Base-by-base conservation (phyloP, 2,329 filamentous ascomycete genomes). In the Cladophialophora bantiana region DNA sequence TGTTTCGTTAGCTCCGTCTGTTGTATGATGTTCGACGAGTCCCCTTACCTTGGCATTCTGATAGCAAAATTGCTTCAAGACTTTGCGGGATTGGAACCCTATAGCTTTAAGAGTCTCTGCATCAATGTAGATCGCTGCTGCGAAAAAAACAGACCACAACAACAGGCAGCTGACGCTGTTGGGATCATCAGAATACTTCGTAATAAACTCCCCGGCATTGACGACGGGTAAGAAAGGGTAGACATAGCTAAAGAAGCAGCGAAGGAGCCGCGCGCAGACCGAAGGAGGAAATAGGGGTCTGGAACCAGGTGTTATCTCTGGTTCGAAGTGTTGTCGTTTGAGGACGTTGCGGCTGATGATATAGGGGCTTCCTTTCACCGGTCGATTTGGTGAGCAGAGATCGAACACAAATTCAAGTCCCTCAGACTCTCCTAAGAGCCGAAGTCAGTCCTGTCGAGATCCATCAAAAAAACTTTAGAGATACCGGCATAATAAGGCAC, bases 101-200 rank as follows among this genome's bases (percentile, higher is more conserved):
- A 71, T 78, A 70, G 59, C 73, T 75, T 68, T 65, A 52, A 70
- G 74, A 3, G 71, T 66, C 1, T 69, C 54, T 1, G 59, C 54
- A 6, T 71, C 69, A 20, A 77, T 54, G 61, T 76, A 76, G 71
- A 77, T 78, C 0, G 71, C 71, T 6, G 76, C 77, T n/a, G 75
- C 76, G 40, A 77, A 79, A 58, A 79, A 79, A 10, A 80, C 73
- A 56, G 77, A 78, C 78, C 79, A 81, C 10, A 81, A 68, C 1
- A 81, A 69, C 18, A 80, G 42, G 15, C 18, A 32, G 50, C 62
- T 63, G 40, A 70, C 59, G 20, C 26, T 58, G n/a, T 59, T 61
- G 15, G 42, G 36, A 42, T 58, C 58, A 12, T 55, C 20, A 5
- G 60, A 35, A 36, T 59, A 68, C 13, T 42, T 57, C 1, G 62